A percentile compares a stretch with the other conserved stretches of the same genome.
phyloP scores from a whole-genome alignment of 2,329 filamentous ascomycete genomes.

The Plectosphaerella plurivora region DNA sequence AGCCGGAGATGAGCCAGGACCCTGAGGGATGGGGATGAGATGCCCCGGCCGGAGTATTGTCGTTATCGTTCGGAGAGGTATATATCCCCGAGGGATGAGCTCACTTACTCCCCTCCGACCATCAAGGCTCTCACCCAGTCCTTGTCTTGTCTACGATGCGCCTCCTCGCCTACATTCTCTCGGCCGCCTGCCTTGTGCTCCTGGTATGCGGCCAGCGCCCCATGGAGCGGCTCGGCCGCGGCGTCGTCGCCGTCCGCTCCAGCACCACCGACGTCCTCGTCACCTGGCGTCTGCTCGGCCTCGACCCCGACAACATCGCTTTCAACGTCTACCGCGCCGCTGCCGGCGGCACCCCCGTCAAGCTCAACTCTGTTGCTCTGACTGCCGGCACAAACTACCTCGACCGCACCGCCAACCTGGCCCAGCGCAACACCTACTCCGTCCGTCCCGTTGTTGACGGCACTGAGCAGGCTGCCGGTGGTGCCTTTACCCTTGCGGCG shows the following conservation, averaged over 20 bases:
- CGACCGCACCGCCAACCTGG: slow-evolving; percentile 8
- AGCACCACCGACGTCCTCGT: slow-evolving; percentile 11
- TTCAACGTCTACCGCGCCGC: slow-evolving; percentile 16
- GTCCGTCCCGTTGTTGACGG: slow-evolving; percentile 12
- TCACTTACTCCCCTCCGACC: no score
- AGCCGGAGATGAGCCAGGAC: no score
- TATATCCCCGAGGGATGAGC: no score
- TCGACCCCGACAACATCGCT: slow-evolving; percentile 13
- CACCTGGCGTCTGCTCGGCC: slow-evolving; percentile 15
- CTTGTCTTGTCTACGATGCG: no score
- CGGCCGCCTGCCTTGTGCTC: no score
- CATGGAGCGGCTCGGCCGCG: slow-evolving; percentile 14
- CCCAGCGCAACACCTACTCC: slow-evolving; percentile 13
- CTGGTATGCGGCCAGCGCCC: neutral
- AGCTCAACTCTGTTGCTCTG: slow-evolving; percentile 11
- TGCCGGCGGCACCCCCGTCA: neutral
- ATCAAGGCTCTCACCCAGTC: no score
- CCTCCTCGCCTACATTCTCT: no score
- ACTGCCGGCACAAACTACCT: slow-evolving; percentile 15
- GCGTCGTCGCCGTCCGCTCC: slow-evolving; percentile 15
- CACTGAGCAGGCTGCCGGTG: slow-evolving; percentile 8
- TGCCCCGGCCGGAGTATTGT: no score
- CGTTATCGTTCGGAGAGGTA: no score
- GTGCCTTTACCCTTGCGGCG: slow-evolving; percentile 10
- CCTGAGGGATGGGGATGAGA: no score